Evolutionary conservation across 2,329 filamentous ascomycete species (phyloP).

Genomic region (Aspergillus clavatus): DNA sequence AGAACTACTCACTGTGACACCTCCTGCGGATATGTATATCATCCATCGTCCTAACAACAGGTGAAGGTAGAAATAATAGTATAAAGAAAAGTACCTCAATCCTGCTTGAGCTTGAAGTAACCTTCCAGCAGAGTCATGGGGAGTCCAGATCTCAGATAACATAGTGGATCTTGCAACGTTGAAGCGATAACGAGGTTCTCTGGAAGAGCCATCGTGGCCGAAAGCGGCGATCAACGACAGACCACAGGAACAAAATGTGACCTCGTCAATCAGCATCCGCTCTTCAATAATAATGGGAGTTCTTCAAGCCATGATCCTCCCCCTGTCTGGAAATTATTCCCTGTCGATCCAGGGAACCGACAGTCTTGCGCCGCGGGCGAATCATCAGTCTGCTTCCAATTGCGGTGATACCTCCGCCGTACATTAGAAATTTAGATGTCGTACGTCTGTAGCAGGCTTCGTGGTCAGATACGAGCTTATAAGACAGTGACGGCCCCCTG

Average conservation of each 20-base stretch:
- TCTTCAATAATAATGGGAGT: not conserved
- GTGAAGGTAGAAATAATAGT: too few relatives aligned
- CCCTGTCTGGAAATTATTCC: not conserved
- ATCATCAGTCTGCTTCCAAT: not conserved
- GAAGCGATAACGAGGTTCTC: not conserved
- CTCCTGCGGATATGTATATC: not conserved
- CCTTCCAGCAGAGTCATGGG: not conserved
- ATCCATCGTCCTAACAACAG: not conserved
- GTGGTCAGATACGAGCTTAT: not conserved
- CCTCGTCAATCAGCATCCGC: not conserved
- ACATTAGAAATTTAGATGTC: too few relatives aligned
- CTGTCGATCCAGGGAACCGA: constrained; percentile 1
- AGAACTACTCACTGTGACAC: too few relatives aligned
- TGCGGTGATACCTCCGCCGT: not conserved
- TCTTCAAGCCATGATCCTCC: not conserved
- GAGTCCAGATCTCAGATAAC: not conserved
- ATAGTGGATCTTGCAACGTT: constrained; percentile 10
- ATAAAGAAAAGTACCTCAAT: too few relatives aligned
- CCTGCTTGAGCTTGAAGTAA: too few relatives aligned
- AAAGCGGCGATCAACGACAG: constrained; percentile 6
- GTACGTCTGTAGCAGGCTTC: not conserved
- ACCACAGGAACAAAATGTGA: constrained; percentile 4
- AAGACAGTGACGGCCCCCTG: not conserved
- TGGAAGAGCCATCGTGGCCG: constrained; percentile 3
- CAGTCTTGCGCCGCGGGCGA: not conserved